Evolutionary conservation across 495 filamentous ascomycete genomes (phyloP).

Genomic region (Parathielavia appendiculata): DNA sequence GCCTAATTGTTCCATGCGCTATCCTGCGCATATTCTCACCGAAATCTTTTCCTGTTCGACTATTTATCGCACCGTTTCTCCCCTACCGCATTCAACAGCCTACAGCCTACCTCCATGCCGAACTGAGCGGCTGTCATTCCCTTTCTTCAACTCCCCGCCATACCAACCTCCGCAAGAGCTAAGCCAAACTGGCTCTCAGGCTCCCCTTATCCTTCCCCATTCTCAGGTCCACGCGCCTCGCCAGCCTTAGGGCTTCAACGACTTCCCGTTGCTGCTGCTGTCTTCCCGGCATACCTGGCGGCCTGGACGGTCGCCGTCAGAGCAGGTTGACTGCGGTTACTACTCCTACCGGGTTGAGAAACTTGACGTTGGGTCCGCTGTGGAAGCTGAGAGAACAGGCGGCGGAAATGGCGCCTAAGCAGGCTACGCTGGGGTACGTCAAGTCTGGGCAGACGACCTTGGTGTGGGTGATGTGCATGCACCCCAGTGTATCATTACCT

Average conservation of each 20-base stretch:
- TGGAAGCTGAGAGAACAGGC: background rate
- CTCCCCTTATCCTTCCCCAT: background rate
- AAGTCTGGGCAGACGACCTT: slow-evolving; percentile 72
- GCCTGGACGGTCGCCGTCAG: too few species aligned
- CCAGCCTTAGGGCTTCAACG: background rate
- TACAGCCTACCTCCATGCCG: background rate
- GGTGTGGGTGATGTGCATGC: slow-evolving; percentile 57
- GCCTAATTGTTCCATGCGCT: background rate
- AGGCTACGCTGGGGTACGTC: slow-evolving; percentile 93
- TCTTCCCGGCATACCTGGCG: background rate
- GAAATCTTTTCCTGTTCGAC: background rate
- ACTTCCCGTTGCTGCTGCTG: background rate
- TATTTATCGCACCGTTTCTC: background rate
- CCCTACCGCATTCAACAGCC: background rate
- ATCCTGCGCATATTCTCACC: background rate
- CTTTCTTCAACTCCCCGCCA: background rate
- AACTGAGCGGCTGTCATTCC: background rate
- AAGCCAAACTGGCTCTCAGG: slow-evolving; percentile 3
- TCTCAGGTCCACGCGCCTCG: background rate
- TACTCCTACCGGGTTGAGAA: background rate
- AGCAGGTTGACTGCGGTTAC: too few species aligned
- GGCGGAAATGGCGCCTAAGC: slow-evolving; percentile 56
- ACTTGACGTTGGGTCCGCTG: too few species aligned
- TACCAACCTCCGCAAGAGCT: background rate
- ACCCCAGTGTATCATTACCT: background rate